Evolutionary conservation across 352 stramenopile genomes (phyloP).

Genomic region (Phytophthora cactorum): DNA sequence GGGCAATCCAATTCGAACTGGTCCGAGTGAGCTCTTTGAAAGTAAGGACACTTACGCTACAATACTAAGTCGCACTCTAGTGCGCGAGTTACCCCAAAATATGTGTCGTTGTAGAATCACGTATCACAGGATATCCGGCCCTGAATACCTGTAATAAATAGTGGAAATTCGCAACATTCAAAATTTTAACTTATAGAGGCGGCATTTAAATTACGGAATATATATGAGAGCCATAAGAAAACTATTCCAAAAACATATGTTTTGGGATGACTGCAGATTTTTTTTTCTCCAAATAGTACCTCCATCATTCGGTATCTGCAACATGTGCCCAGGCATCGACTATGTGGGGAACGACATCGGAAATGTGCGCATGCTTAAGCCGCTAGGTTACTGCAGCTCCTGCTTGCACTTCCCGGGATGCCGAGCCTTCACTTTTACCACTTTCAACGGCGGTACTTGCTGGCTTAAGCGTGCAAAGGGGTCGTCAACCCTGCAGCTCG

Average conservation of each 20-base stretch:
- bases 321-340: constrained; percentile 9
- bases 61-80: neutral
- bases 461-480: constrained; percentile 26
- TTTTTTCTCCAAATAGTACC: no score
- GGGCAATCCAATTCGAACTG: neutral
- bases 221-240: no score
- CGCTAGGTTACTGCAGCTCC: constrained; percentile 19
- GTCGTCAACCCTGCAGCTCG: constrained; percentile 5
- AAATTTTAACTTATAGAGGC: no score
- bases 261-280: no score
- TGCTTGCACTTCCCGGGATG: constrained; percentile 19
- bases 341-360: constrained; percentile 25
- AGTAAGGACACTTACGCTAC: neutral
- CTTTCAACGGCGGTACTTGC: constrained; percentile 23
- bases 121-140: no score
- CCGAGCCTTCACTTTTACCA: constrained; percentile 38
- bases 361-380: constrained; percentile 20
- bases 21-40: neutral
- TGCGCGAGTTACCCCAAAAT: neutral
- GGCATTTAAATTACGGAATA: no score
- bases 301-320: no score
- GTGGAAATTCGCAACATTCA: no score
- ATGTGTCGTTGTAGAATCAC: neutral
- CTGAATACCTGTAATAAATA: no score
- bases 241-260: no score